Evolutionary conservation across 768 basidiomycete genomes (phyloP), one percentile per base, ranked within the genome.

Genomic region (Boletus subparvulus): DNA sequence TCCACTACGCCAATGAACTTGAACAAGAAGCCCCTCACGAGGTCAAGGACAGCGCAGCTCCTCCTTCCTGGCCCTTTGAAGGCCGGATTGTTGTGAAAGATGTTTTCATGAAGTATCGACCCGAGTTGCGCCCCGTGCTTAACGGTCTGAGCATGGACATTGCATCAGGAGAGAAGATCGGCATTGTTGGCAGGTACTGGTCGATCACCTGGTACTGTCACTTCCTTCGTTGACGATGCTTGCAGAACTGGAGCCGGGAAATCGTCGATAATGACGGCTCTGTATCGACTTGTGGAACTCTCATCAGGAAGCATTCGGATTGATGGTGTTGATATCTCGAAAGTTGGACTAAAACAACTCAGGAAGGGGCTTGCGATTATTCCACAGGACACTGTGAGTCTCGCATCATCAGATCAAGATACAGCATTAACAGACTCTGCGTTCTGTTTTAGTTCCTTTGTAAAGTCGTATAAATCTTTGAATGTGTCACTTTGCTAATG

Each of bases 81-180:
- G 95, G 95, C 5, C 74, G 76, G 24, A 81, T 96, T 56, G 84
- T 87, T 64, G 80, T 98, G 63, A 83, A 84, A 54, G 73, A 92
- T 49, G 82, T 95, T 21, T 81, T 86, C 30, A 78, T 98, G 73
- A 83, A 78, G 58, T 97, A 97, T 68, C 82, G 96, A 28, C 89
- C 91, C 0, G 94, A 87, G 54, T 80, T 98, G n/a, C 92, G 94
- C 1, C 74, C 85, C 4, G 94, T 97, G 8, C 77, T 98, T n/a
- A 91, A 88, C 71, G 88, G 88, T 4, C 70, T 98, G 46, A 83
- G 80, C 13, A 82, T 98, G 80, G 74, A 74, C 30, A 77, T 97
- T 28, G 69, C 74, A 0, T 83, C 83, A 0, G 89, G 90, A 6
- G 94, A 98, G 74, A 95, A 96, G 74, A 86, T 98, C 60, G 94